Evolutionary conservation across 148 eudicot genomes (phyloP).

Genomic region (Spergularia bocconei): DNA sequence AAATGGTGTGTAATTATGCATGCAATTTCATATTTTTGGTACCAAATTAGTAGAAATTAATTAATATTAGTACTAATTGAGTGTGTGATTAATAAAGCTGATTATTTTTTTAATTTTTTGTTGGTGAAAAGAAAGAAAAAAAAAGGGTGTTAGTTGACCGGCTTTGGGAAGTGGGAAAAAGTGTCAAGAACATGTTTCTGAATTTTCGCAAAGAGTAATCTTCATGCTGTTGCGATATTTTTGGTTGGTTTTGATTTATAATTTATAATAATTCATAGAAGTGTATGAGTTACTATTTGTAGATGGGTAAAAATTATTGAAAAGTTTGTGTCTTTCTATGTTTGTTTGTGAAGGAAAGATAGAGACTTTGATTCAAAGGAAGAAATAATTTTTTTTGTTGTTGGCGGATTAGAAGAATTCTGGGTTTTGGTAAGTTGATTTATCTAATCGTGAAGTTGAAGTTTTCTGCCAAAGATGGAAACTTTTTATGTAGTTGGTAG

Average conservation of each 20-base stretch:
- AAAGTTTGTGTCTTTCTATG: neutral
- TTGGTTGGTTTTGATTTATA: neutral
- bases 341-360: constrained; percentile 1
- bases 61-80: neutral
- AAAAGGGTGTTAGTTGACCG: constrained; percentile 24
- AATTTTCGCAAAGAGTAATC: constrained; percentile 12
- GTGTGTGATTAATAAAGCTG: neutral
- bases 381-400: neutral
- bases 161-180: constrained; percentile 8
- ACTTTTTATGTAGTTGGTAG: constrained; percentile 8
- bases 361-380: constrained; percentile 9
- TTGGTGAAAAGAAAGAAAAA: neutral
- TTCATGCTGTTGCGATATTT: constrained; percentile 5
- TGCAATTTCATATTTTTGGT: neutral
- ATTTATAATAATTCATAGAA: neutral
- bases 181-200: constrained; percentile 21
- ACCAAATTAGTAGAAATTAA: neutral
- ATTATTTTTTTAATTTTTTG: neutral
- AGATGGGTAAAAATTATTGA: neutral
- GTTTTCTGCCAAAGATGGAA: constrained; percentile 3
- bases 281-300: neutral
- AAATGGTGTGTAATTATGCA: constrained; percentile 11
- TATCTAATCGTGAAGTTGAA: neutral
- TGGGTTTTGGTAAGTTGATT: constrained; percentile 15
- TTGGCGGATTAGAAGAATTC: constrained; percentile 2